Evolutionary conservation across 805 yeast genomes (phyloP), one percentile per base, ranked within the genome.

Genomic region (Saccharomycopsis schoenii): DNA sequence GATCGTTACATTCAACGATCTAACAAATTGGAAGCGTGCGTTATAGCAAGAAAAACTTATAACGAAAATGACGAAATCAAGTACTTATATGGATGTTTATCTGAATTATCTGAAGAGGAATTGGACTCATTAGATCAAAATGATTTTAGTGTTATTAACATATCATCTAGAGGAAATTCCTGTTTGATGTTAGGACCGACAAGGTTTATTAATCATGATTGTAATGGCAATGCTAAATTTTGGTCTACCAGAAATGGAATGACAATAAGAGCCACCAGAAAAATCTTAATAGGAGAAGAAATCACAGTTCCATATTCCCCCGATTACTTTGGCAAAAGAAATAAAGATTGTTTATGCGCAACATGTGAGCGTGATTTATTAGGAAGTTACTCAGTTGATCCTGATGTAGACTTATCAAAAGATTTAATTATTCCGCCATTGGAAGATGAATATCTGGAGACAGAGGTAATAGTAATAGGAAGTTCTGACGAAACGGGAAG

Each of bases 161-260:
- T 78, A 4, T 67, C 73, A 21, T 66, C 78, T 10, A 64, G 67
- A 36, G 69, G 69, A 11, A 67, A 65, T 2, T 68, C 73, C 21
- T 73, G 78, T 58, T 66, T 78, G 34, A 75, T 79, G 80, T 68
- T 79, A 47, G 82, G 82, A 0, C 82, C 82, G 0, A 72, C 77
- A 14, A 68, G 82, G 43, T 79, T 79, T 64, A 75, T 78, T 9
- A 79, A 79, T 65, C 82, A 79, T 64, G 77, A 78, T 65, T 79
- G 82, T 65, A 63, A 71, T n/a, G 73, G 79, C 4, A 79, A 78
- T 65, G 71, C 77, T 1, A 68, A 67, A 43, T 77, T 79, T 62
- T 63, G 68, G 4, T 66, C 76, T 2, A 60, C 63, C 0, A 67
- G 69, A 12, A 59, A 57, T 34, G 72, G 68, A 8, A 70, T 78